phyloP scores from a whole-genome alignment of 2,329 filamentous ascomycete genomes.

The Corinectria fuckeliana region DNA sequence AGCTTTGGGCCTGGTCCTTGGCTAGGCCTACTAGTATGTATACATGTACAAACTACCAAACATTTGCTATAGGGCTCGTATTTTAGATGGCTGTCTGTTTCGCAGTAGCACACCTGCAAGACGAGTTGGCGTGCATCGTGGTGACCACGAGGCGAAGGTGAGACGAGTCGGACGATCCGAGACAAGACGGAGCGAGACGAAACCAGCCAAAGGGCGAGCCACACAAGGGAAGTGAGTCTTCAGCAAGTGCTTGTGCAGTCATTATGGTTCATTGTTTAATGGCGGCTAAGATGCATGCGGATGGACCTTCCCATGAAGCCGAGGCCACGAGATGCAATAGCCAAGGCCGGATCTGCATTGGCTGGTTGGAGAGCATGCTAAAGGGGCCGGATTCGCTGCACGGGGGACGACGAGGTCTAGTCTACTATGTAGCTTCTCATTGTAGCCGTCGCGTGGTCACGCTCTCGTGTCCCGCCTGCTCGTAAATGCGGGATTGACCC shows the following conservation, averaged over 20 bases:
- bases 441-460: neutral
- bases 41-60: too few species aligned
- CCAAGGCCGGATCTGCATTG: conserved; percentile 1
- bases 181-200: conserved; percentile 1
- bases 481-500: neutral
- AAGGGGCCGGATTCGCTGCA: neutral
- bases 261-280: neutral
- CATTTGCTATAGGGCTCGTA: too few species aligned
- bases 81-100: neutral
- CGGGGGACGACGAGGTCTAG: too few species aligned
- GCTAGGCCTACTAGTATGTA: too few species aligned
- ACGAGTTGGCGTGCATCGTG: neutral
- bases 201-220: neutral
- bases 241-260: neutral
- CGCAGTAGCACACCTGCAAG: neutral
- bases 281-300: neutral
- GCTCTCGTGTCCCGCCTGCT: neutral
- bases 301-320: neutral
- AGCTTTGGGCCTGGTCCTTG: neutral
- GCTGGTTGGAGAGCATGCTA: too few species aligned
- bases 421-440: neutral
- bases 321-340: neutral
- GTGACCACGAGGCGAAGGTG: neutral
- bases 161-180: neutral
- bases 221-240: neutral